Evolutionary conservation across 2,329 filamentous ascomycete genomes (phyloP), one percentile per base, ranked within the genome.

Genomic region (Xylaria sp.): DNA sequence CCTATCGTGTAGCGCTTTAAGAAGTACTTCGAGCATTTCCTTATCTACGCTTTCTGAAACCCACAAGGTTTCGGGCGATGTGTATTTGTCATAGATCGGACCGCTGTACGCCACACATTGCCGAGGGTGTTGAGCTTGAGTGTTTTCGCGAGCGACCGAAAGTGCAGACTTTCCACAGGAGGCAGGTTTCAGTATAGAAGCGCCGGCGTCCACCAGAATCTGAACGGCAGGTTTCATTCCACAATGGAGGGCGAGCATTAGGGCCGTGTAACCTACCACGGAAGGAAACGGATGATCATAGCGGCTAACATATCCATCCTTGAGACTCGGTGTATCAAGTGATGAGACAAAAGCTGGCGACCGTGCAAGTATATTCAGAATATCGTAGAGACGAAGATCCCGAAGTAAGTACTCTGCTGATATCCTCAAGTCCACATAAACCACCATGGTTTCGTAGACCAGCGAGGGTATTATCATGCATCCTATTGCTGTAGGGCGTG

Each of bases 1-100:
- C 17, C 61, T 60, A 4, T 64, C 58, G 13, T 47, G 51, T 23
- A 64, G 31, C 11, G 58, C 58, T 40, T 61, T 25, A 4, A 61
- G 57, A 4, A 64, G 48, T 27, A 61, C 54, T 27, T 64, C 40
- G 11, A 64, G 47, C 61, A 61, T 64, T 3, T 48, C 61, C 25
- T 33, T 43, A 37, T 64, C 58, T 13, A 47, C 61, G 38, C 33
- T 54, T 29, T 63, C 57, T 19, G 47, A 33, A n/a, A 63, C 17
- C 27, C 43, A 31, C 41, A 53, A n/a, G 3, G 2, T 6, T 11
- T 40, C 25, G 3, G 2, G 9, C n/a, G n/a, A n/a, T n/a, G n/a
- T n/a, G n/a, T n/a, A n/a, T n/a, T n/a, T n/a, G n/a, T 23, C 3
- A 15, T 15, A 19, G 5, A 13, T 11, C 10, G 2, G 19, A n/a